Conservation (phyloP, 176 grass and related monocot species). For the Cenchrus purpureus region DNA sequence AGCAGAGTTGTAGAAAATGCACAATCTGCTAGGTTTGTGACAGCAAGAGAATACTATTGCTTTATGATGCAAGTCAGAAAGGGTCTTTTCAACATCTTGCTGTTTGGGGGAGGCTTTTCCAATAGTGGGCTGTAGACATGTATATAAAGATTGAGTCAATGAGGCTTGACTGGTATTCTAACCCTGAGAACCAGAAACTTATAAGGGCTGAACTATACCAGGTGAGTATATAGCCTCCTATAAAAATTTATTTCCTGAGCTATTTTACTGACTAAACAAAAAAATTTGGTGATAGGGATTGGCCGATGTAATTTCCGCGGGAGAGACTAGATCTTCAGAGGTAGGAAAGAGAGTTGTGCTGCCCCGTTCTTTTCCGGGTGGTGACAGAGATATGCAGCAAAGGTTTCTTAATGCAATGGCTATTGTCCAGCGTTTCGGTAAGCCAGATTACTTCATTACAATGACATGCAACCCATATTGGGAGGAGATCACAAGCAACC, state of each 20-base stretch:
- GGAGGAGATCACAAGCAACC: background rate
- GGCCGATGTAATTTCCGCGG: background rate
- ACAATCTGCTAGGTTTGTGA: background rate
- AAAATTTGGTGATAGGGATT: background rate
- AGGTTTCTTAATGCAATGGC: conserved; percentile 19
- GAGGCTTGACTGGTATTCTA: conserved; percentile 5
- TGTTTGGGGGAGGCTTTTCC: conserved; percentile 4
- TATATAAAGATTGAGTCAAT: conserved; percentile 7
- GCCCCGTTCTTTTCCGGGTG: background rate
- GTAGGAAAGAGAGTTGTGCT: background rate
- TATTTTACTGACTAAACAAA: too few species aligned
- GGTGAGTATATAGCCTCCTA: background rate
- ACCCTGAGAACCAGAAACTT: background rate
- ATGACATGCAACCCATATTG: conserved; percentile 4
- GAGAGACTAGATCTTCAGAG: background rate
- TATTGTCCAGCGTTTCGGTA: background rate
- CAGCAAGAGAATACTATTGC: background rate
- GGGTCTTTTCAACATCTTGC: background rate
- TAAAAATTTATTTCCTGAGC: too few species aligned
- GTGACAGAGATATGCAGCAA: background rate
- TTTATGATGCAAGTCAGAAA: background rate
- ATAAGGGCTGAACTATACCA: background rate
- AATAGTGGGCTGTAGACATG: background rate
- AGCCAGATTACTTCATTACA: conserved; percentile 14
- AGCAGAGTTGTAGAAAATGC: too few species aligned